These are phyloP conservation scores for Aechmea fasciata DNA, from an alignment of 176 grass and related monocot species.

Conservation along the genomic window DNA sequence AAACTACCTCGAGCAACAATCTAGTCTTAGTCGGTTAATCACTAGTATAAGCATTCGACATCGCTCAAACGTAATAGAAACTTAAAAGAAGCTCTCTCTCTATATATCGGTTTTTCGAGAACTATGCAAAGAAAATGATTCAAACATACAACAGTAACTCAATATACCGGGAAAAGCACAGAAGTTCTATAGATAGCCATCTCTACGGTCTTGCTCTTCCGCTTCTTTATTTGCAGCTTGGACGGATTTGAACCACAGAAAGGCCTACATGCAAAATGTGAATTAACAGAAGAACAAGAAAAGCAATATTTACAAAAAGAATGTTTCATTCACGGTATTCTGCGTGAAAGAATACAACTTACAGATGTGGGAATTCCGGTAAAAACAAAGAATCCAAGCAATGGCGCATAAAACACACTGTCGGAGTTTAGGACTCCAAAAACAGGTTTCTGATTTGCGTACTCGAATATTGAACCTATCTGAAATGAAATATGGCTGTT, in stretches of 20 bases:
- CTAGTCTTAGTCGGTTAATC: too few species aligned
- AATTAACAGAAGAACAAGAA: slow-evolving; percentile 4
- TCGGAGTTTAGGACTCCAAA: slow-evolving; percentile 72
- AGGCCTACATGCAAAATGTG: slow-evolving; percentile 35
- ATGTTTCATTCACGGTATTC: neutral
- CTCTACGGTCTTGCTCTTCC: slow-evolving; percentile 72
- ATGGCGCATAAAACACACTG: slow-evolving; percentile 66
- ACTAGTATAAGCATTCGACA: too few species aligned
- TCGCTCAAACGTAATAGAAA: too few species aligned
- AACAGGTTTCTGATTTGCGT: slow-evolving; percentile 62
- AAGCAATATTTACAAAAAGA: neutral
- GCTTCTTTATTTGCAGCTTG: slow-evolving; percentile 70
- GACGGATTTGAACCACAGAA: slow-evolving; percentile 86
- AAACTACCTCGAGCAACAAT: too few species aligned
- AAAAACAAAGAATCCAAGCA: slow-evolving; percentile 93
- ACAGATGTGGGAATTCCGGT: slow-evolving; percentile 88
- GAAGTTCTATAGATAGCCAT: slow-evolving; percentile 38
- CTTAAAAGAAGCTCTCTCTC: too few species aligned
- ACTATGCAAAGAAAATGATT: too few species aligned
- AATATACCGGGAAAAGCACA: too few species aligned
- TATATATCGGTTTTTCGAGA: too few species aligned
- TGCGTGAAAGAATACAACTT: slow-evolving; percentile 15
- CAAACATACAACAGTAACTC: too few species aligned
- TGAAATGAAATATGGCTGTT: slow-evolving; percentile 14
- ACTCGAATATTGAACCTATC: slow-evolving; percentile 95